A percentile compares a stretch with the other conserved stretches of the same genome.
phyloP scores from a whole-genome alignment of 192 early-diverging fungal genomes.

The Paraglomus brasilianum region DNA sequence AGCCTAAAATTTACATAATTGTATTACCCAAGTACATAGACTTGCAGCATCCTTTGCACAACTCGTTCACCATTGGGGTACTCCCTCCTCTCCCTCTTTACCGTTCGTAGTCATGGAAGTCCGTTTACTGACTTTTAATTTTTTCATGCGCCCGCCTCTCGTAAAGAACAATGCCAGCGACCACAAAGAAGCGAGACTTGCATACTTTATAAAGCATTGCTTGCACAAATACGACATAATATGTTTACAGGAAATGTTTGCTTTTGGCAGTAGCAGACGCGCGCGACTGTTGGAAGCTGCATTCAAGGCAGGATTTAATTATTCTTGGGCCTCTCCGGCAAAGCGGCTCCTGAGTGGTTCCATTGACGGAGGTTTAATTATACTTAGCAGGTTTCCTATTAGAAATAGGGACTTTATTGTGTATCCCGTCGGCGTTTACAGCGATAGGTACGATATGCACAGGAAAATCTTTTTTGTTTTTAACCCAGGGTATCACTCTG shows the following conservation, averaged over 20 bases:
- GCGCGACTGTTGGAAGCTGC: constrained; percentile 58
- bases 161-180: constrained; percentile 73
- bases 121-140: constrained; percentile 65
- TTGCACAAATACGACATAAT: constrained; percentile 78
- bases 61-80: no score
- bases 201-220: constrained; percentile 63
- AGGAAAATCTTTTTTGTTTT: constrained; percentile 1
- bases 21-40: no score
- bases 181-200: constrained; percentile 77
- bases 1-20: no score
- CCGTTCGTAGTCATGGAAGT: neutral
- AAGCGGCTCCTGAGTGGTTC: constrained; percentile 59
- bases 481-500: constrained; percentile 1
- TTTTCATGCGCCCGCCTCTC: constrained; percentile 71
- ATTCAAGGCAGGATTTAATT: constrained; percentile 64
- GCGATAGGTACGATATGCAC: constrained; percentile 61
- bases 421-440: constrained; percentile 65
- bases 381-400: constrained; percentile 75
- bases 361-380: constrained; percentile 76
- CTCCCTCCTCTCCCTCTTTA: no score
- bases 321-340: constrained; percentile 58
- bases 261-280: constrained; percentile 65
- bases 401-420: constrained; percentile 53
- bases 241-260: constrained; percentile 80
- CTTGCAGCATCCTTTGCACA: no score